These are phyloP conservation scores for Venturia nashicola DNA, from an alignment of 2,329 filamentous ascomycete species.

Conservation along the genomic window DNA sequence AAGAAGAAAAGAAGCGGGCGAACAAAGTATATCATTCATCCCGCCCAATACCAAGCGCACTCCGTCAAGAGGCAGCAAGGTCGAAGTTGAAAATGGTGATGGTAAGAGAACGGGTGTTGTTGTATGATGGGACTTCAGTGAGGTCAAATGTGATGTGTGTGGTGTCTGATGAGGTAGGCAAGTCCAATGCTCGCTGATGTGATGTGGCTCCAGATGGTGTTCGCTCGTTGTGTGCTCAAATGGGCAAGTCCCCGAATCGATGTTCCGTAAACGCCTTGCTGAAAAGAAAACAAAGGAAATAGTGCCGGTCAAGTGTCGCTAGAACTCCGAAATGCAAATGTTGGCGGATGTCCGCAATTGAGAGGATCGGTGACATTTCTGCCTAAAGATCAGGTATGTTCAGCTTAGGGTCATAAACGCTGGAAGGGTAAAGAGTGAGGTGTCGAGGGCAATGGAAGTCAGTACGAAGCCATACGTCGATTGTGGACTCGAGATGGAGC, in stretches of 20 bases:
- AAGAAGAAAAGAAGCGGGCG: background rate
- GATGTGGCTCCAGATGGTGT: constrained; percentile 6
- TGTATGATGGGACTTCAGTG: background rate
- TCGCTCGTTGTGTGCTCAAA: constrained; percentile 2
- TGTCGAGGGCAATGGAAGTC: constrained; percentile 19
- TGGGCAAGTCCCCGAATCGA: background rate
- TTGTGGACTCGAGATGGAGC: constrained; percentile 12
- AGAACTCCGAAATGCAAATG: constrained; percentile 1
- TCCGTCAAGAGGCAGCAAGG: background rate
- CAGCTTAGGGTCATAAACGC: background rate
- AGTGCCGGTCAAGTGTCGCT: constrained; percentile 8
- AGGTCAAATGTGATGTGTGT: background rate
- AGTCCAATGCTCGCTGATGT: constrained; percentile 2
- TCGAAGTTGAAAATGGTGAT: background rate
- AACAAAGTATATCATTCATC: background rate
- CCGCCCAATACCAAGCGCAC: background rate
- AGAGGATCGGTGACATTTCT: background rate
- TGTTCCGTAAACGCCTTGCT: constrained; percentile 2
- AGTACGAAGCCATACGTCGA: constrained; percentile 13
- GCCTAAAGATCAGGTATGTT: background rate
- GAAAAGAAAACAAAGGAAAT: background rate
- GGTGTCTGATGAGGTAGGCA: background rate
- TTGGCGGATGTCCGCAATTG: background rate
- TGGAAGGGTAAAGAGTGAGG: constrained; percentile 7
- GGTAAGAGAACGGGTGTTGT: background rate